Evolutionary conservation across 2,329 filamentous ascomycete genomes (phyloP).

Genomic region (Whalleya microplaca): DNA sequence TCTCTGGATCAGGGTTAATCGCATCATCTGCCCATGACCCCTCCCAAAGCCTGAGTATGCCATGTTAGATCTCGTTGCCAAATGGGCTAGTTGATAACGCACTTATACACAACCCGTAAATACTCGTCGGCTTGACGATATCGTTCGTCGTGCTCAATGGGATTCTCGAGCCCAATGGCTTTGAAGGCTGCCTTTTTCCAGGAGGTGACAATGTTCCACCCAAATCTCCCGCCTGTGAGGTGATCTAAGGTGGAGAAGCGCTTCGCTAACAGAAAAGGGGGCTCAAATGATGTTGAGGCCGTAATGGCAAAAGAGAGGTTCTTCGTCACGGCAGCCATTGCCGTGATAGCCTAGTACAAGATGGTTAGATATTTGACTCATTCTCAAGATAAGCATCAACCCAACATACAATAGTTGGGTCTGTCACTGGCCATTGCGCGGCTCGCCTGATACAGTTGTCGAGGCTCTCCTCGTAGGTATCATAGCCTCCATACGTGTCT

Average conservation of each 20-base stretch:
- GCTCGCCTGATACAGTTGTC: conserved; percentile 65
- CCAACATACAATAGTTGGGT: conserved; percentile 61
- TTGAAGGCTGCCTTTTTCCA: conserved; percentile 65
- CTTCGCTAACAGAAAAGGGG: conserved; percentile 64
- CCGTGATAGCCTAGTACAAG: conserved; percentile 57
- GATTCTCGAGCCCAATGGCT: conserved; percentile 61
- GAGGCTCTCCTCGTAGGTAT: conserved; percentile 62
- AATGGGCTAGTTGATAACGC: conserved; percentile 18
- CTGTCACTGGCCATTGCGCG: conserved; percentile 67
- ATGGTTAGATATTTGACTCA: background rate
- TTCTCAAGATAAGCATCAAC: background rate
- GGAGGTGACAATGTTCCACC: conserved; percentile 65
- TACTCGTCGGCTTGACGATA: conserved; percentile 67
- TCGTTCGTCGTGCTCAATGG: conserved; percentile 63
- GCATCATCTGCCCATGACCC: conserved; percentile 62
- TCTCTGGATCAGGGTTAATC: conserved; percentile 54
- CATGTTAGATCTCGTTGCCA: background rate
- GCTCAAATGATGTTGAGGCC: conserved; percentile 64
- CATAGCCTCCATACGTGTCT: conserved; percentile 67
- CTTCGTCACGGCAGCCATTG: conserved; percentile 70
- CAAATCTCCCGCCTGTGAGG: conserved; percentile 62
- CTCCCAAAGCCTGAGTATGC: conserved; percentile 51
- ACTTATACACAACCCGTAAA: conserved; percentile 65
- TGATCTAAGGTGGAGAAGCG: conserved; percentile 66
- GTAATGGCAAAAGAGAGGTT: conserved; percentile 66